Conservation (phyloP, 805 yeast species). For the Spathaspora girioi region DNA sequence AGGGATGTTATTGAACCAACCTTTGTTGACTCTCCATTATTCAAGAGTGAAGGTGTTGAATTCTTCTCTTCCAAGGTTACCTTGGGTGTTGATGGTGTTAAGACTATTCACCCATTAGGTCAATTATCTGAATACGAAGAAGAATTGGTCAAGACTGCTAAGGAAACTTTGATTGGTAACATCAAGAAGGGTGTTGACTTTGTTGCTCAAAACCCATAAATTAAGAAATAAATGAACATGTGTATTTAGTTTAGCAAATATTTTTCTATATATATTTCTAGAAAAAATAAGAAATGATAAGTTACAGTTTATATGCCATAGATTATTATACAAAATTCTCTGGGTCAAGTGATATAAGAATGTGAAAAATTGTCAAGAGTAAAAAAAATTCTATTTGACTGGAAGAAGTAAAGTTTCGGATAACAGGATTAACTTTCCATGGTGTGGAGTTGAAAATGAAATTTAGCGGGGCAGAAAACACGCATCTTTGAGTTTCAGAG, state of each 20-base stretch:
- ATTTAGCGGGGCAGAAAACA: too few species aligned
- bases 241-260: neutral
- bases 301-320: neutral
- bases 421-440: too few species aligned
- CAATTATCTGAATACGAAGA: conserved; percentile 73
- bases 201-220: conserved; percentile 66
- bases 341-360: too few species aligned
- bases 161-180: conserved; percentile 87
- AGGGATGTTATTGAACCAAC: conserved; percentile 63
- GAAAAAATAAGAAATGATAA: neutral
- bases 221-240: neutral
- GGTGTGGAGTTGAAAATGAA: too few species aligned
- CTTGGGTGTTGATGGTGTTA: conserved; percentile 88
- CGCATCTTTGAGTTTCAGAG: too few species aligned
- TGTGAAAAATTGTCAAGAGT: too few species aligned
- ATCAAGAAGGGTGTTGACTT: conserved; percentile 92
- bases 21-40: conserved; percentile 78
- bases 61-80: conserved; percentile 96
- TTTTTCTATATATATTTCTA: neutral
- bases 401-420: too few species aligned
- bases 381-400: too few species aligned
- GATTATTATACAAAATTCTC: too few species aligned
- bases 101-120: conserved; percentile 77
- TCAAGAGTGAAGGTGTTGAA: conserved; percentile 85
- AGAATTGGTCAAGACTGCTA: conserved; percentile 75